These are phyloP conservation scores for Colletotrichum tropicicola DNA, from an alignment of 2,329 filamentous ascomycete genomes.

Conservation along the genomic window DNA sequence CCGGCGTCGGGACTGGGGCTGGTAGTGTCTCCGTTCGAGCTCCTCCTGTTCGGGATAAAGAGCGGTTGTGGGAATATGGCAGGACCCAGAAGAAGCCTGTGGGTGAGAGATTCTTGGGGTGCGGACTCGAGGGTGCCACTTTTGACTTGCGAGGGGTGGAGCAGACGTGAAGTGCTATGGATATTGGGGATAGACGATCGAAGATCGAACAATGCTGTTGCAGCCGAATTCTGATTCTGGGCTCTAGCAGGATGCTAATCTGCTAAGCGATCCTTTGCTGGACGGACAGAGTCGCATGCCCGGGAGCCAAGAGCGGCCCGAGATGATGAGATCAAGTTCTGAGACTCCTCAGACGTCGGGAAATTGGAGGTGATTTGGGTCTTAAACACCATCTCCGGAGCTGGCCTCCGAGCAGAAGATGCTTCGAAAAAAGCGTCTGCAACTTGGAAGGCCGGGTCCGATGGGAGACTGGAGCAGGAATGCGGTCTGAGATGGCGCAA, in stretches of 20 bases:
- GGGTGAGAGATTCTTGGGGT: conserved; percentile 11
- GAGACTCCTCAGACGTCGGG: not conserved
- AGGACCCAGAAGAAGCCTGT: not conserved
- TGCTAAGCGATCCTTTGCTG: conserved; percentile 1
- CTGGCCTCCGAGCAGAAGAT: conserved; percentile 3
- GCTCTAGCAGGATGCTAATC: conserved; percentile 7
- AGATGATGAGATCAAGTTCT: not conserved
- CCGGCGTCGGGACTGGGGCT: not conserved
- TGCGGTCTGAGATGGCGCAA: not conserved
- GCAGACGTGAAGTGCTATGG: conserved; percentile 12
- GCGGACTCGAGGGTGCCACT: conserved; percentile 15
- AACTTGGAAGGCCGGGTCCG: not conserved
- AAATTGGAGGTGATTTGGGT: not conserved
- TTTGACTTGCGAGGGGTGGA: conserved; percentile 25
- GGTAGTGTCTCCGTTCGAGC: not conserved
- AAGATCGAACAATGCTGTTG: conserved; percentile 26
- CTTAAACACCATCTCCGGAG: not conserved
- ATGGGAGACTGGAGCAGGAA: not conserved
- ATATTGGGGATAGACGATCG: conserved; percentile 22
- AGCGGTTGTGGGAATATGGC: conserved; percentile 1
- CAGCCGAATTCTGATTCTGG: conserved; percentile 18
- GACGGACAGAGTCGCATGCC: not conserved
- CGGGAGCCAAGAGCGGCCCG: not conserved
- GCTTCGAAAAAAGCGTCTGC: not conserved
- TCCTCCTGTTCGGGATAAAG: conserved; percentile 14